Evolutionary conservation across 2,329 filamentous ascomycete species (phyloP).

Genomic region (Blastomyces emzantsi): DNA sequence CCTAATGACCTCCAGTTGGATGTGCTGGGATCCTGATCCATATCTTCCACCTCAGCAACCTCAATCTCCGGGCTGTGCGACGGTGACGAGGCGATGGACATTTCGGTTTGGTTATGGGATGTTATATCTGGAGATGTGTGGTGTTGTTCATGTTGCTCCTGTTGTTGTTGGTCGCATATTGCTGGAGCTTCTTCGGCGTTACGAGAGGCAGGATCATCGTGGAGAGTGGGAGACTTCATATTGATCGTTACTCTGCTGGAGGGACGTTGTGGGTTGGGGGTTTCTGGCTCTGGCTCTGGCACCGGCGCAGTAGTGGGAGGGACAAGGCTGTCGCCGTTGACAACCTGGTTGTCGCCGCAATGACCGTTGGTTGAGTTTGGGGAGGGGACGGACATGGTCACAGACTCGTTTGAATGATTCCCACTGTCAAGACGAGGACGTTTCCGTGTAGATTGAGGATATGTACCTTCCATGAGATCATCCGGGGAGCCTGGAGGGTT

Average conservation of each 20-base stretch:
- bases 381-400: conserved; percentile 28
- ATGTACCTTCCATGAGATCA: conserved; percentile 35
- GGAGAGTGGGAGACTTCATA: conserved; percentile 30
- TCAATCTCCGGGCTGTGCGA: conserved; percentile 41
- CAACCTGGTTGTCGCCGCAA: not conserved
- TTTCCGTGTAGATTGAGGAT: conserved; percentile 35
- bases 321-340: conserved; percentile 7
- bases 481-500: conserved; percentile 21
- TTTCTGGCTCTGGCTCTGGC: conserved; percentile 22
- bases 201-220: conserved; percentile 18
- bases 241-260: conserved; percentile 43
- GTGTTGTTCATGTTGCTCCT: not conserved
- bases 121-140: not conserved
- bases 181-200: conserved; percentile 12
- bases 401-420: conserved; percentile 27
- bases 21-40: conserved; percentile 39
- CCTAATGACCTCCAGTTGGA: conserved; percentile 37
- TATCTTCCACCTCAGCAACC: conserved; percentile 42
- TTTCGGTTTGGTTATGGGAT: conserved; percentile 22
- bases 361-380: conserved; percentile 11
- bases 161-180: conserved; percentile 9
- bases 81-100: conserved; percentile 38
- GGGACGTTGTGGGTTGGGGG: conserved; percentile 25
- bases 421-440: conserved; percentile 42
- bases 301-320: conserved; percentile 13